A percentile compares a stretch with the other conserved stretches of the same genome.
Evolutionary conservation across 305 asterid genomes (phyloP).

Genomic region (Solanum chacoense): DNA sequence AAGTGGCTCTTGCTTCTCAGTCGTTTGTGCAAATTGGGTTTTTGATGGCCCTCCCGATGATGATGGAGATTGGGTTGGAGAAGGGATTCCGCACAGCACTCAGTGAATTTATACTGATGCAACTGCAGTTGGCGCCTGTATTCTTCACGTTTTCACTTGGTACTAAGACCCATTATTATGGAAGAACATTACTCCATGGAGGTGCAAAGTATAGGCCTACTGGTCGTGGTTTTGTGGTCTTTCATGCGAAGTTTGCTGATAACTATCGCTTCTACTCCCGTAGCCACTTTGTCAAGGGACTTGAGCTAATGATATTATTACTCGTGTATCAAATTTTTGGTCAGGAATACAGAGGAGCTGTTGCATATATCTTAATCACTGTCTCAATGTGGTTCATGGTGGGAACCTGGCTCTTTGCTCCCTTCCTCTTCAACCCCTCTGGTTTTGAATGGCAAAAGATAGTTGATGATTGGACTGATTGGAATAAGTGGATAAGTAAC

Average conservation of each 20-base stretch:
- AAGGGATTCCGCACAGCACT: conserved; percentile 84
- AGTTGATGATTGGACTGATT: conserved; percentile 90
- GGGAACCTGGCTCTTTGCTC: conserved; percentile 94
- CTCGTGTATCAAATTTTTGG: conserved; percentile 79
- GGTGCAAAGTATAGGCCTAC: conserved; percentile 86
- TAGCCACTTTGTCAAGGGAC: conserved; percentile 90
- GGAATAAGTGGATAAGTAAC: conserved; percentile 92
- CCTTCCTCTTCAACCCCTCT: conserved; percentile 89
- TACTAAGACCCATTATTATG: conserved; percentile 78
- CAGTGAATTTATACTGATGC: conserved; percentile 85
- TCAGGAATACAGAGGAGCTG: conserved; percentile 49
- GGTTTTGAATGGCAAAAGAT: conserved; percentile 98
- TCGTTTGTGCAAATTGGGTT: conserved; percentile 88
- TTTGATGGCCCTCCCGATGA: conserved; percentile 92
- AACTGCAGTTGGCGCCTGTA: conserved; percentile 78
- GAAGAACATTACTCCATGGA: conserved; percentile 86
- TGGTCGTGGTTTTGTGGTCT: conserved; percentile 92
- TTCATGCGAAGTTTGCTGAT: conserved; percentile 88
- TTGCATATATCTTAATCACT: conserved; percentile 68
- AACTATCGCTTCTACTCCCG: conserved; percentile 84
- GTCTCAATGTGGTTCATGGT: conserved; percentile 94
- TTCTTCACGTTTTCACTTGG: conserved; percentile 92
- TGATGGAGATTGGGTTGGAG: conserved; percentile 91
- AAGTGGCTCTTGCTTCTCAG: conserved; percentile 87
- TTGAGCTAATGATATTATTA: conserved; percentile 69